A percentile compares a stretch with the other conserved stretches of the same genome.
Conservation (phyloP, 2,329 filamentous ascomycete genomes). For the Neurospora sp. region DNA sequence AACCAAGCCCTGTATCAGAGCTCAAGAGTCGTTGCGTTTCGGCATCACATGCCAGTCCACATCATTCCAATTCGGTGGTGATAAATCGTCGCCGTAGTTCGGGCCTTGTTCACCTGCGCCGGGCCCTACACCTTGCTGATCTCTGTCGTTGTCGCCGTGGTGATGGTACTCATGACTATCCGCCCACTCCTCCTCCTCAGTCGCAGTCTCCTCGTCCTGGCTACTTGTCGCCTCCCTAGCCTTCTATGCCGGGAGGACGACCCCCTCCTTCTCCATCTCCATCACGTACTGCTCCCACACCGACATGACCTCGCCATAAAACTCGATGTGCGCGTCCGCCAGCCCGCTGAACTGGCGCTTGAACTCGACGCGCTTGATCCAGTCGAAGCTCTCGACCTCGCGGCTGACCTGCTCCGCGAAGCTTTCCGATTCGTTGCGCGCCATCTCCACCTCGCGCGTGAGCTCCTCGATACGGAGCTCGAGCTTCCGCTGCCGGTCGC, state of each 20-base stretch:
- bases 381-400: slow-evolving; percentile 88
- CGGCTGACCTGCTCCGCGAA: slow-evolving; percentile 95
- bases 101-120: neutral
- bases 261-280: slow-evolving; percentile 68
- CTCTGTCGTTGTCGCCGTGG: neutral
- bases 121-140: neutral
- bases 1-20: neutral
- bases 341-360: slow-evolving; percentile 74
- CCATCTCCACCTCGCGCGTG: slow-evolving; percentile 77
- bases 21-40: neutral
- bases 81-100: neutral
- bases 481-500: slow-evolving; percentile 79
- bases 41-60: neutral
- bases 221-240: neutral
- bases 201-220: neutral
- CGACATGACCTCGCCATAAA: slow-evolving; percentile 69
- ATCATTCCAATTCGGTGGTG: neutral
- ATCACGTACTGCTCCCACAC: slow-evolving; percentile 86
- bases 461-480: slow-evolving; percentile 90
- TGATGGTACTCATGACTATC: neutral
- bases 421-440: slow-evolving; percentile 77
- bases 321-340: slow-evolving; percentile 75
- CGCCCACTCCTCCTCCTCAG: neutral
- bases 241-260: slow-evolving; percentile 19
- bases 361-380: slow-evolving; percentile 92